phyloP scores from a whole-genome alignment of 2,329 filamentous ascomycete species.

The Xylaria sp. region DNA sequence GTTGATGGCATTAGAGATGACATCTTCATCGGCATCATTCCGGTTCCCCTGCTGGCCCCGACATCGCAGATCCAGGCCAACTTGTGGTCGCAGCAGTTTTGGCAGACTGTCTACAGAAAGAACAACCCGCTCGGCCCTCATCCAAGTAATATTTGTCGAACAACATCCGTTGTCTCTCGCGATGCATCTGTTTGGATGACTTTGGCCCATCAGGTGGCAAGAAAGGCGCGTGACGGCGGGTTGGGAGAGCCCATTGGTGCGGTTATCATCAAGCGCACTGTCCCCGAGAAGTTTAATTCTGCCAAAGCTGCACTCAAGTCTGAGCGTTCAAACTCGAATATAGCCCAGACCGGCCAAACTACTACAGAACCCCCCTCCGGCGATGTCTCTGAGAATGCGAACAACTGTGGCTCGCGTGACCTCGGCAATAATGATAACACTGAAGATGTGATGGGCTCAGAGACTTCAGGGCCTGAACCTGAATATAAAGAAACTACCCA shows the following conservation, averaged over 20 bases:
- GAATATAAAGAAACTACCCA: constrained; percentile 55
- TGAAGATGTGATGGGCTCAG: constrained; percentile 28
- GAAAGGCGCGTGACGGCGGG: constrained; percentile 65
- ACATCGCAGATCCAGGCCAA: constrained; percentile 80
- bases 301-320: constrained; percentile 37
- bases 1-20: constrained; percentile 64
- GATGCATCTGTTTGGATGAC: constrained; percentile 75
- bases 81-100: constrained; percentile 79
- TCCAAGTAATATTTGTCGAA: constrained; percentile 76
- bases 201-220: constrained; percentile 72
- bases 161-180: constrained; percentile 73
- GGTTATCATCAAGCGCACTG: constrained; percentile 74
- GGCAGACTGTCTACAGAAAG: constrained; percentile 87
- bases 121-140: constrained; percentile 89
- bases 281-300: constrained; percentile 43
- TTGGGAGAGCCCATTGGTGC: constrained; percentile 78
- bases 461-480: constrained; percentile 41
- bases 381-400: constrained; percentile 19
- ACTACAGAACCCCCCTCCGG: constrained; percentile 21
- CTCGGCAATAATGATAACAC: constrained; percentile 23
- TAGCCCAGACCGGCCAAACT: constrained; percentile 34
- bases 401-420: constrained; percentile 7
- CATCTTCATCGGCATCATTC: constrained; percentile 70
- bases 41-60: constrained; percentile 78
- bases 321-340: constrained; percentile 41